These are phyloP conservation scores for Fusarium sp. DNA, from an alignment of 2,329 filamentous ascomycete species.

Conservation along the genomic window DNA sequence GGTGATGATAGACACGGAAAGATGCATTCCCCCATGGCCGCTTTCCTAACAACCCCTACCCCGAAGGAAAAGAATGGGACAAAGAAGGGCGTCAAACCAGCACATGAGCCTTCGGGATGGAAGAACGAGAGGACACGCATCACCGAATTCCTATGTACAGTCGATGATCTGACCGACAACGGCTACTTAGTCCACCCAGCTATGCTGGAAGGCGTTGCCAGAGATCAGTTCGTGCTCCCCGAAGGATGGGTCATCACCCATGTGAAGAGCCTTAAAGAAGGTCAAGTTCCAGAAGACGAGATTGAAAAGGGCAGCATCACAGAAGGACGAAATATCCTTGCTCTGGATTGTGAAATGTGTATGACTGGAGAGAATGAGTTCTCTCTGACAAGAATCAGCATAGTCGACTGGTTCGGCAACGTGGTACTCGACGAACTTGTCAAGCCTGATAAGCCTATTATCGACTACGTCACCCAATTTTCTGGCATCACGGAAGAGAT, in stretches of 20 bases:
- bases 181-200: slow-evolving; percentile 88
- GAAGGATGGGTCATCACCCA: slow-evolving; percentile 87
- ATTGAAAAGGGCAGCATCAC: slow-evolving; percentile 86
- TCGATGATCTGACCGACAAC: slow-evolving; percentile 82
- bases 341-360: slow-evolving; percentile 98
- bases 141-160: slow-evolving; percentile 78
- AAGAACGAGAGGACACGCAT: slow-evolving; percentile 83
- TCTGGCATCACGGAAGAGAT: slow-evolving; percentile 93
- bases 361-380: slow-evolving; percentile 83
- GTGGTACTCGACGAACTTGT: slow-evolving; percentile 90
- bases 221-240: slow-evolving; percentile 64
- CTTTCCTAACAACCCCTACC: slow-evolving; percentile 81
- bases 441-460: slow-evolving; percentile 88
- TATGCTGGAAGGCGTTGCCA: slow-evolving; percentile 70
- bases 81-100: slow-evolving; percentile 69
- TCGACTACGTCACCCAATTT: slow-evolving; percentile 89
- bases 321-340: slow-evolving; percentile 80
- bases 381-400: slow-evolving; percentile 88
- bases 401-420: slow-evolving; percentile 86
- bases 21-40: slow-evolving; percentile 87
- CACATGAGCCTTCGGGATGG: slow-evolving; percentile 73
- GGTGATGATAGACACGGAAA: slow-evolving; percentile 85
- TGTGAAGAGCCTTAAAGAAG: slow-evolving; percentile 75
- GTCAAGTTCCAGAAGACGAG: slow-evolving; percentile 73
- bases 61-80: slow-evolving; percentile 73